Conservation (phyloP, 352 stramenopile genomes). For the Blastocystis sp. region DNA sequence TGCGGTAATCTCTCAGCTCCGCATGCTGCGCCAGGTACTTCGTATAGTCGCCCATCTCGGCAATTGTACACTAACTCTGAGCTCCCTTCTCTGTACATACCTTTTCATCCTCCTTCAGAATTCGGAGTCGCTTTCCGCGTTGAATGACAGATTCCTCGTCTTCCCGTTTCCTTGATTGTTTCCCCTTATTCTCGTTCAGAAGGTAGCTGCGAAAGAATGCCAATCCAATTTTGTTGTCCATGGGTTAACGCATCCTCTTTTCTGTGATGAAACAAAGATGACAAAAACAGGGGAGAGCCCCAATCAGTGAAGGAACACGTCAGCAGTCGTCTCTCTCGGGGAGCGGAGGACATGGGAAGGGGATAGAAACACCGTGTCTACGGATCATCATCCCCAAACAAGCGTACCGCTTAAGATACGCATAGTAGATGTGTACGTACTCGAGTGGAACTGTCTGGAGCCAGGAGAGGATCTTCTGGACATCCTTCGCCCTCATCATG, state of each 20-base stretch:
- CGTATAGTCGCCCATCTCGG: conserved; percentile 48
- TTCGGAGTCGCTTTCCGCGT: conserved; percentile 1
- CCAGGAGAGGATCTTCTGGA: conserved; percentile 8
- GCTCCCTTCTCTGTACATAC: background rate
- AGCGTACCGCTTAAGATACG: background rate
- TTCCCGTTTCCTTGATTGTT: background rate
- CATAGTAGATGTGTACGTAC: conserved; percentile 30
- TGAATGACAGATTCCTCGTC: background rate
- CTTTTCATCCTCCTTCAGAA: conserved; percentile 18
- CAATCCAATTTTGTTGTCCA: conserved; percentile 17
- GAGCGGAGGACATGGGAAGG: conserved; percentile 50
- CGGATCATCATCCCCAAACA: background rate
- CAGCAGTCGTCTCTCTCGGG: background rate
- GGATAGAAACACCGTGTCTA: background rate
- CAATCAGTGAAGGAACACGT: background rate
- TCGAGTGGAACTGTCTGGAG: conserved; percentile 55
- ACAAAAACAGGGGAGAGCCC: background rate
- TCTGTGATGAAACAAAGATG: background rate
- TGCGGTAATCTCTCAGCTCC: conserved; percentile 46
- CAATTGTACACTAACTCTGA: conserved; percentile 38
- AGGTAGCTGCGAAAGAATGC: conserved; percentile 41
- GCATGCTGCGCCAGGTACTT: conserved; percentile 11
- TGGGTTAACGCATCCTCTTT: background rate
- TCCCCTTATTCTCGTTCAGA: background rate
- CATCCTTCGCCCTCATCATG: conserved; percentile 1